Conservation (phyloP, 1,284 basidiomycete species). For the Trametes polyzona region DNA sequence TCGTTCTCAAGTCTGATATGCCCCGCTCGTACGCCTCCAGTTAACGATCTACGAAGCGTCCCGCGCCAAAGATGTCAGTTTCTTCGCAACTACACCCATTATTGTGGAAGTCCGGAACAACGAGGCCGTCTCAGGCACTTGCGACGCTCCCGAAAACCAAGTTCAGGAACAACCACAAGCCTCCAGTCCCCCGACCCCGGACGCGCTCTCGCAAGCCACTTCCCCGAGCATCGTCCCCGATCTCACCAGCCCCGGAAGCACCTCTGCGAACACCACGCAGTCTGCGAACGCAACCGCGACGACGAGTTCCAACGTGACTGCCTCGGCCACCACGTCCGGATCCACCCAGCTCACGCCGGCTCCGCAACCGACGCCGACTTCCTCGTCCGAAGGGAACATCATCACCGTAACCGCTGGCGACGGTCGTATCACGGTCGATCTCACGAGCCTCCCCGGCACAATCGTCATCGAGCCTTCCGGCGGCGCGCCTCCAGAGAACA, state of each 20-base stretch:
- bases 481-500: conserved; percentile 16
- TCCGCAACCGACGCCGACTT: not conserved
- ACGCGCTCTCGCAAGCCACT: conserved; percentile 6
- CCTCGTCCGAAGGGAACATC: conserved; percentile 3
- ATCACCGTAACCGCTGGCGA: conserved; percentile 22
- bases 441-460: conserved; percentile 19
- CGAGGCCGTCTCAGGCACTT: conserved; percentile 29
- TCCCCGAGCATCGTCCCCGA: not conserved
- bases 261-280: not conserved
- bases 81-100: conserved; percentile 50
- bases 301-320: no score
- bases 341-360: not conserved
- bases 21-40: no score
- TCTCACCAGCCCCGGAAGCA: not conserved
- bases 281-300: not conserved
- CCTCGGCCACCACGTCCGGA: not conserved
- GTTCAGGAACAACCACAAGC: conserved; percentile 43
- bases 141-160: conserved; percentile 36
- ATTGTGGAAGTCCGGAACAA: conserved; percentile 46
- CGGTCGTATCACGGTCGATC: conserved; percentile 16
- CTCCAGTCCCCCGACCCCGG: conserved; percentile 26
- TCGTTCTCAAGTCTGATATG: not conserved
- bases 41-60: conserved; percentile 54
- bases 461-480: conserved; percentile 25
- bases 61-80: conserved; percentile 40